A percentile compares a stretch with the other conserved stretches of the same genome.
phyloP scores from a whole-genome alignment of 495 filamentous ascomycete species.

The Penicillium antarcticum region DNA sequence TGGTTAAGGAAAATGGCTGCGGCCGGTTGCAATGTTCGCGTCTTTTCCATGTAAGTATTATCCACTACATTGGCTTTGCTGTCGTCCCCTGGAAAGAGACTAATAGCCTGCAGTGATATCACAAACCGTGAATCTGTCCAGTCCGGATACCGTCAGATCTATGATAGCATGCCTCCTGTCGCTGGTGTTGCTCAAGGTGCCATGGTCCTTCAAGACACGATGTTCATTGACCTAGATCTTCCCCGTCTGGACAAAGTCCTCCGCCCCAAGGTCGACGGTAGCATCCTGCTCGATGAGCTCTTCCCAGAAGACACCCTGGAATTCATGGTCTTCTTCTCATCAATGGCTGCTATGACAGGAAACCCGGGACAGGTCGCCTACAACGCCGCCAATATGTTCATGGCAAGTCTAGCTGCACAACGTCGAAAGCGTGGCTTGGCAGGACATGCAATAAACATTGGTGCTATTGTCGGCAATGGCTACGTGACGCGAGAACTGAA shows the following conservation, averaged over 20 bases:
- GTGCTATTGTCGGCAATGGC: conserved; percentile 54
- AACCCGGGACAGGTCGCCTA: conserved; percentile 51
- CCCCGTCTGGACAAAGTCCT: conserved; percentile 47
- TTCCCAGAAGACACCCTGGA: conserved; percentile 39
- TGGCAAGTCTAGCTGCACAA: conserved; percentile 36
- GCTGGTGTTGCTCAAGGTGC: conserved; percentile 51
- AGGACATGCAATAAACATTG: conserved; percentile 53
- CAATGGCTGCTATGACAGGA: conserved; percentile 27
- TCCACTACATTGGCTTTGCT: background rate
- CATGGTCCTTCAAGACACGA: conserved; percentile 47
- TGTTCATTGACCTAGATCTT: conserved; percentile 54
- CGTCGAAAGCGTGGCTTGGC: conserved; percentile 32
- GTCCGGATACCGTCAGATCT: conserved; percentile 38
- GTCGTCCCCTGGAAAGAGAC: background rate
- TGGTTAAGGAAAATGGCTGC: conserved; percentile 42
- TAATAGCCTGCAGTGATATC: conserved; percentile 1
- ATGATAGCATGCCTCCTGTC: conserved; percentile 41
- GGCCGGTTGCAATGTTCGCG: conserved; percentile 13
- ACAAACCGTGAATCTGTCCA: conserved; percentile 21
- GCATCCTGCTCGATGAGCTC: conserved; percentile 28
- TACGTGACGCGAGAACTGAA: conserved; percentile 37
- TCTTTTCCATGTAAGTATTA: conserved; percentile 19
- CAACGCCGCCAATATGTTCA: conserved; percentile 56
- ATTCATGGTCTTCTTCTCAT: conserved; percentile 43
- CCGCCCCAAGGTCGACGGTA: conserved; percentile 49